Conservation (phyloP, 257 asterid species). For the Capsicum baccatum region DNA sequence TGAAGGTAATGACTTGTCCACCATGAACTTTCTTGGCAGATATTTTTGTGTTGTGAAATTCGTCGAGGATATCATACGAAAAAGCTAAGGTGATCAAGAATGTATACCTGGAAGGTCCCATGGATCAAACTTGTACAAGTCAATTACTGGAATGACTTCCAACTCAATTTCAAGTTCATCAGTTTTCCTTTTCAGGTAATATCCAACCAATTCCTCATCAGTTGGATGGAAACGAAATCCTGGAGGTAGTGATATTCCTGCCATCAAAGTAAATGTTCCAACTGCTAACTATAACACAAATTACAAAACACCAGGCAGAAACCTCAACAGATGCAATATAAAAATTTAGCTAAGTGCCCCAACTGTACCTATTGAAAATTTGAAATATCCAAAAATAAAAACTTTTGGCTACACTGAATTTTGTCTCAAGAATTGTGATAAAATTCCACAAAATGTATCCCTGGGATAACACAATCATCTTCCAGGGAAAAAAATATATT, state of each 20-base stretch:
- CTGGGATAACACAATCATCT: conserved; percentile 45
- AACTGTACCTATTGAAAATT: conserved; percentile 46
- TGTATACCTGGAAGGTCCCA: conserved; percentile 62
- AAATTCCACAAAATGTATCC: conserved; percentile 39
- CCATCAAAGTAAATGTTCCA: conserved; percentile 36
- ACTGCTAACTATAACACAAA: conserved; percentile 20
- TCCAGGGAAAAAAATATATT: conserved; percentile 30
- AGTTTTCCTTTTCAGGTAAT: conserved; percentile 54
- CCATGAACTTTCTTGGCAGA: neutral
- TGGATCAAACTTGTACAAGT: conserved; percentile 58
- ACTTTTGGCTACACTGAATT: conserved; percentile 45
- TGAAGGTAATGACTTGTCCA: neutral
- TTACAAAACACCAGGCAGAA: neutral
- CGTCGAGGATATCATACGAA: neutral
- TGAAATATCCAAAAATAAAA: conserved; percentile 61
- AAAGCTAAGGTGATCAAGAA: neutral
- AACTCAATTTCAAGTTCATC: conserved; percentile 60
- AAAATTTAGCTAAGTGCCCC: conserved; percentile 35
- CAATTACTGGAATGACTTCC: conserved; percentile 56
- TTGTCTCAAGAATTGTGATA: conserved; percentile 41
- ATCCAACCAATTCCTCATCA: conserved; percentile 58
- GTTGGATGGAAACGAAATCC: conserved; percentile 66
- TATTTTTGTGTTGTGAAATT: neutral
- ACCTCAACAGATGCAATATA: neutral
- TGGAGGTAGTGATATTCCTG: conserved; percentile 56